A percentile compares a stretch with the other conserved stretches of the same genome.
phyloP scores from a whole-genome alignment of 164 flowering plant species.

The Malania oleifera region DNA sequence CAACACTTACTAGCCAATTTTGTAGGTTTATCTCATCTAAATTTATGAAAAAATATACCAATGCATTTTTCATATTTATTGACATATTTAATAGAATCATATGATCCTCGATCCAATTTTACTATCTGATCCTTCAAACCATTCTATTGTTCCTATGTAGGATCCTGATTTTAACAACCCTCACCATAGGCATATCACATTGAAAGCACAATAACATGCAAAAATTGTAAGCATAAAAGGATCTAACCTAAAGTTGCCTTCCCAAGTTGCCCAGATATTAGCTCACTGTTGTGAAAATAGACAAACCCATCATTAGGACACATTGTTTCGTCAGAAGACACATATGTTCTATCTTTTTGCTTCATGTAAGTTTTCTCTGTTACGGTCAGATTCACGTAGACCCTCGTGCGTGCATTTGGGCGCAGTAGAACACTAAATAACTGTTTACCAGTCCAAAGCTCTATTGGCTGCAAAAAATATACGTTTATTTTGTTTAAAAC shows the following conservation, averaged over 20 bases:
- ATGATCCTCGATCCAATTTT: no score
- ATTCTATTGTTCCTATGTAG: no score
- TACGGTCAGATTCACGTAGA: constrained; percentile 70
- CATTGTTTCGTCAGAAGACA: constrained; percentile 48
- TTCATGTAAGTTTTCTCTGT: constrained; percentile 61
- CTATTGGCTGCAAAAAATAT: constrained; percentile 67
- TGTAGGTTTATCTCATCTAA: no score
- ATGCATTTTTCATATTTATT: no score
- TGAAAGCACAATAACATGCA: not conserved
- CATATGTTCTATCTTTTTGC: not conserved
- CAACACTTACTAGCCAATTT: no score
- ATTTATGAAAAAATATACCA: no score
- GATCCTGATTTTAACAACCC: no score
- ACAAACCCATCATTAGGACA: constrained; percentile 95
- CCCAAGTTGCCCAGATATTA: constrained; percentile 87
- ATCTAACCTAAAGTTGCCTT: constrained; percentile 86
- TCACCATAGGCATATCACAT: not conserved
- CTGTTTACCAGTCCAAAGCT: constrained; percentile 98
- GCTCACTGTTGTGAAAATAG: constrained; percentile 87
- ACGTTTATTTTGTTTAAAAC: no score
- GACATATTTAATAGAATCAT: no score
- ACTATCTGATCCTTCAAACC: no score
- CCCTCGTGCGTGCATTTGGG: constrained; percentile 70
- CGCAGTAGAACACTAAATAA: constrained; percentile 77
- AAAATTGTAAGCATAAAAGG: constrained; percentile 1